Conservation (phyloP, 2,329 filamentous ascomycete genomes). For the Didymella arachidicola region DNA sequence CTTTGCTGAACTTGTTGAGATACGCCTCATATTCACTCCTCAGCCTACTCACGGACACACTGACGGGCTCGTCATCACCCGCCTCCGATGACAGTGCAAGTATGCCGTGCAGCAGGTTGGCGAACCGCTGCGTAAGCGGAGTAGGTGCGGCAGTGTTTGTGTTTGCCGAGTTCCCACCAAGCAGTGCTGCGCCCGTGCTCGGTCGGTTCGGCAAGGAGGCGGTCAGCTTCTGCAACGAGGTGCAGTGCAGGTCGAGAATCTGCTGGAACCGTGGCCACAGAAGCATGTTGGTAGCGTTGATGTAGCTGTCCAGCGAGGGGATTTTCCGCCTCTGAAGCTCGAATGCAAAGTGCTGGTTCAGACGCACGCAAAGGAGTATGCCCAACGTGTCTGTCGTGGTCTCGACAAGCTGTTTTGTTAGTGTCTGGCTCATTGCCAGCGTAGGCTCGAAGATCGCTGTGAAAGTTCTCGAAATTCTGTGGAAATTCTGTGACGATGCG, state of each 20-base stretch:
- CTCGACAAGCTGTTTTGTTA: slow-evolving; percentile 79
- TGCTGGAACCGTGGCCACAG: slow-evolving; percentile 96
- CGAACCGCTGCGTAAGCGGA: slow-evolving; percentile 92
- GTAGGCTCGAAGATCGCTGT: slow-evolving; percentile 88
- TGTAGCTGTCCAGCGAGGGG: slow-evolving; percentile 86
- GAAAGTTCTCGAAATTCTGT: slow-evolving; percentile 83
- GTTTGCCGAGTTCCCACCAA: slow-evolving; percentile 53
- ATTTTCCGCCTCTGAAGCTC: slow-evolving; percentile 91
- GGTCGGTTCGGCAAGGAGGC: slow-evolving; percentile 51
- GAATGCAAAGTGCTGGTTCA: slow-evolving; percentile 95
- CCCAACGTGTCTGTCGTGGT: slow-evolving; percentile 85
- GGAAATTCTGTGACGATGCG: slow-evolving; percentile 75
- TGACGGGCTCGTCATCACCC: slow-evolving; percentile 92
- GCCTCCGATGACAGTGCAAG: slow-evolving; percentile 85
- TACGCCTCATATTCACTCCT: slow-evolving; percentile 85
- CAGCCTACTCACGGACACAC: slow-evolving; percentile 78
- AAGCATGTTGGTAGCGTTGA: slow-evolving; percentile 94
- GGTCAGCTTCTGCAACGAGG: slow-evolving; percentile 74
- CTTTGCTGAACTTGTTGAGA: slow-evolving; percentile 76
- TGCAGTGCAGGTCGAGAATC: slow-evolving; percentile 91
- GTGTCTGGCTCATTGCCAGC: slow-evolving; percentile 78
- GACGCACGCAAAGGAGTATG: slow-evolving; percentile 84
- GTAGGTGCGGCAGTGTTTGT: slow-evolving; percentile 81
- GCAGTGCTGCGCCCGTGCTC: slow-evolving; percentile 43
- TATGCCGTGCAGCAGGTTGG: slow-evolving; percentile 87